A percentile compares a stretch with the other conserved stretches of the same genome.
Conservation (phyloP, 1,139 yeast genomes). For the Blastobotrys capitulatus region DNA sequence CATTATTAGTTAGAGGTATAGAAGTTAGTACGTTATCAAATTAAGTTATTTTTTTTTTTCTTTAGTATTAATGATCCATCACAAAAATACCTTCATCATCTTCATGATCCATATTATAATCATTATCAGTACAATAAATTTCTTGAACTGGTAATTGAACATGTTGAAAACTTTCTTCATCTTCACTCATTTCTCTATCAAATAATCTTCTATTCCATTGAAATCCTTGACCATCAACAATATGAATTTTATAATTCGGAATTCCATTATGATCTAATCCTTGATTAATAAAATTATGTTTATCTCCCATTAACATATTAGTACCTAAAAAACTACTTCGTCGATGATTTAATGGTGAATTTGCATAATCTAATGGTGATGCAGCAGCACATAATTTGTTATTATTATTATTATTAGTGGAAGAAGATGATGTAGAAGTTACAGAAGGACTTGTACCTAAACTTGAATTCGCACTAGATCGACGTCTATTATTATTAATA, state of each 20-base stretch:
- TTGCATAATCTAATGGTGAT: neutral
- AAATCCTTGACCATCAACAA: slow-evolving; percentile 68
- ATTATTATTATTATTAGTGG: too few relatives aligned
- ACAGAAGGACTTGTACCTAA: too few relatives aligned
- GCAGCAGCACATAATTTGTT: neutral
- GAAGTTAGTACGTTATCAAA: slow-evolving; percentile 2
- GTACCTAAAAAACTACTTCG: slow-evolving; percentile 45
- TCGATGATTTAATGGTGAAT: slow-evolving; percentile 7
- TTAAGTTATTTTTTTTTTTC: neutral
- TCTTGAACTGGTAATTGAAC: slow-evolving; percentile 6
- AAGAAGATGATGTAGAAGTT: too few relatives aligned
- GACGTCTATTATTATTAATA: too few relatives aligned
- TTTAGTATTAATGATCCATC: neutral
- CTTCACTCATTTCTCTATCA: slow-evolving; percentile 27
- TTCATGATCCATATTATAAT: slow-evolving; percentile 1
- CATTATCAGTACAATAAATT: slow-evolving; percentile 9
- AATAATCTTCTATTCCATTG: slow-evolving; percentile 69
- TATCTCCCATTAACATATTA: slow-evolving; percentile 58
- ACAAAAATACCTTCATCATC: slow-evolving; percentile 11
- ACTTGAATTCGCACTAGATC: too few relatives aligned
- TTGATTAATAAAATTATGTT: slow-evolving; percentile 52
- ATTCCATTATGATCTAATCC: slow-evolving; percentile 26
- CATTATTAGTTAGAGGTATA: slow-evolving; percentile 12
- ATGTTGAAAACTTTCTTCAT: slow-evolving; percentile 1
- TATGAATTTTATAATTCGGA: slow-evolving; percentile 35